Conservation (phyloP, 2,329 filamentous ascomycete genomes). For the Xylariaceae sp. region DNA sequence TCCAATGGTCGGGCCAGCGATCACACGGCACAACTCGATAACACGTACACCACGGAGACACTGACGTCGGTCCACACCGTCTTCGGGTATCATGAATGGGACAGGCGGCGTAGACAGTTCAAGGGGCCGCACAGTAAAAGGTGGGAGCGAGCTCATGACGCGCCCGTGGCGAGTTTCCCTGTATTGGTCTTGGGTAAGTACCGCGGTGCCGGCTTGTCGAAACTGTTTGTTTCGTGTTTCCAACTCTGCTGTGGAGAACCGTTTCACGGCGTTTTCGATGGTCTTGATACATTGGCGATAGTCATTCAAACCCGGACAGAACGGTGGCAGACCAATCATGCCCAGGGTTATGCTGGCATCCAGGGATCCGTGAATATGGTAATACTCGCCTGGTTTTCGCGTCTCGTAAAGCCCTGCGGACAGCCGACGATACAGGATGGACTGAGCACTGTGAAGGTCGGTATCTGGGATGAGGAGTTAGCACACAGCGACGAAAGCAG, state of each 20-base stretch:
- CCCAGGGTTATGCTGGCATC: conserved; percentile 63
- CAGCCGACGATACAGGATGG: conserved; percentile 63
- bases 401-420: conserved; percentile 69
- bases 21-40: conserved; percentile 68
- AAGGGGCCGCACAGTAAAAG: conserved; percentile 47
- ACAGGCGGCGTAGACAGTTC: conserved; percentile 46
- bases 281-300: conserved; percentile 53
- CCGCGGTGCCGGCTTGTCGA: conserved; percentile 56
- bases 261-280: conserved; percentile 55
- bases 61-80: conserved; percentile 30
- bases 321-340: conserved; percentile 63
- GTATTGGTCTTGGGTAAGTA: conserved; percentile 56
- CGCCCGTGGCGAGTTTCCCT: conserved; percentile 49
- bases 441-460: conserved; percentile 65
- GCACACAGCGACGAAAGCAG: conserved; percentile 33
- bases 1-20: conserved; percentile 68
- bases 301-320: conserved; percentile 55
- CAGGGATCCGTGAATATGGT: conserved; percentile 70
- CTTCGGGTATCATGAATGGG: conserved; percentile 34
- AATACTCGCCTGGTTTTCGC: conserved; percentile 60
- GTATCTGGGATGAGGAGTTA: conserved; percentile 49
- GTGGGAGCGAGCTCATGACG: conserved; percentile 37
- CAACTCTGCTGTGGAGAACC: conserved; percentile 50
- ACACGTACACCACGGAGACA: conserved; percentile 61
- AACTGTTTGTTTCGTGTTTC: conserved; percentile 52